Percentiles rank a stretch among this genome's conserved stretches.
Evolutionary conservation across 148 eudicot species (phyloP).

Genomic region (Persicaria tinctoria): DNA sequence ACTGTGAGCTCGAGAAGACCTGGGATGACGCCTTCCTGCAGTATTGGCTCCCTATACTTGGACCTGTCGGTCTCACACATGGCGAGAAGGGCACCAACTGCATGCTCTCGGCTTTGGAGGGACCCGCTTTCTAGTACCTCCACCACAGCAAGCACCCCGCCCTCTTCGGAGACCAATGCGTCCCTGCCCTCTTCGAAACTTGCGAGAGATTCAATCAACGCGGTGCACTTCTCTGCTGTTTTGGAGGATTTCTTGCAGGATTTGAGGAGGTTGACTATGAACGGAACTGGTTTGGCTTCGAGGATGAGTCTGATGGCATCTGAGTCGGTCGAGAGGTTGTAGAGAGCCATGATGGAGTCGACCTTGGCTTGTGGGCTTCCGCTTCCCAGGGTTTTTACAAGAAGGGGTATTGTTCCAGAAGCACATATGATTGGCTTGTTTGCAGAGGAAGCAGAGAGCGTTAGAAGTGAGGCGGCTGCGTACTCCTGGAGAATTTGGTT

Average conservation of each 20-base stretch:
- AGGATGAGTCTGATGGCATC: constrained; percentile 45
- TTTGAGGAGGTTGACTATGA: constrained; percentile 51
- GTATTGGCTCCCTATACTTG: constrained; percentile 73
- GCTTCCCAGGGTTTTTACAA: constrained; percentile 44
- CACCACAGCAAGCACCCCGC: constrained; percentile 83
- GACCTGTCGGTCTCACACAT: constrained; percentile 72
- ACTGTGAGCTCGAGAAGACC: constrained; percentile 96
- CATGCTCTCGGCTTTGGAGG: constrained; percentile 72
- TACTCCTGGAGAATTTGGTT: constrained; percentile 59
- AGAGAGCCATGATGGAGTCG: constrained; percentile 81
- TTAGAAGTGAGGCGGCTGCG: constrained; percentile 76
- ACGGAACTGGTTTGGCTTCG: constrained; percentile 53
- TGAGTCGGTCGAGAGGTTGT: constrained; percentile 74
- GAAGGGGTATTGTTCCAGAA: constrained; percentile 80
- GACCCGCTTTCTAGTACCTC: constrained; percentile 89
- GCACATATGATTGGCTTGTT: constrained; percentile 69
- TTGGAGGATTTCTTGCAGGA: constrained; percentile 67
- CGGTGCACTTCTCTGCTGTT: constrained; percentile 79
- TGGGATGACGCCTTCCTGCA: constrained; percentile 90
- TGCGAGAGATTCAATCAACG: constrained; percentile 65
- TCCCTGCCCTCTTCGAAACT: constrained; percentile 55
- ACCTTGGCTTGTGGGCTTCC: constrained; percentile 70
- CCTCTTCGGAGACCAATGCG: constrained; percentile 57
- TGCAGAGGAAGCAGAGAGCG: constrained; percentile 74
- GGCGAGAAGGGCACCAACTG: constrained; percentile 70